Evolutionary conservation across 83 land plant species (phyloP), one percentile per base, ranked within the genome.

Genomic region (Picea abies): DNA sequence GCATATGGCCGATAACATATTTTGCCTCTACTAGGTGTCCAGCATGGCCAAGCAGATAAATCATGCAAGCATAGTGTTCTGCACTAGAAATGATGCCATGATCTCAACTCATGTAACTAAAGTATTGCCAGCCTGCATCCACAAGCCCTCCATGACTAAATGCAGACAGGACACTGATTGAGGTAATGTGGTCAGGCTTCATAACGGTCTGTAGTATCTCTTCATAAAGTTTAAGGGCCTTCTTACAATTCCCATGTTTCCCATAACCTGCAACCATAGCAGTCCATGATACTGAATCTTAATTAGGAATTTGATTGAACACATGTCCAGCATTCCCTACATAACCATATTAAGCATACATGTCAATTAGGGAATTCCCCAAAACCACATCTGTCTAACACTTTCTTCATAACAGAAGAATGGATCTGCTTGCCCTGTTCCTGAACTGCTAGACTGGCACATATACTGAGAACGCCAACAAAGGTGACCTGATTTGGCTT

Each of bases 11-110:
- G 29, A 90, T 87, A 63, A 90, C 25, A 37, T 79, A 82, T 81
- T 84, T 84, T 0, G 90, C 92, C 39, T 90, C 92, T 49, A 37
- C 83, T 4, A 88, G 72, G 29, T 66, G 67, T 26, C 92, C 92
- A 1, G 86, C 86, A 63, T 82, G 85, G 17, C 88, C 88, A 16
- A 90, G 85, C 2, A 90, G 84, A 81, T 90, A 76, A 5, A 90
- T 86, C 90, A 90, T 88, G 52, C 90, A 90, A 29, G 84, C 81
- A 81, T 90, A 90, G 32, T 90, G 92, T 78, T 90, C 92, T 72
- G 84, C 90, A 22, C 84, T 86, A 3, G 90, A 90, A 4, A n/a
- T 3, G 4, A 90, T 84, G 37, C 85, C 86, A 81, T 88, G 76
- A 19, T 84, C 90, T 2, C 14, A 19, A 4, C 11, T 35, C 92